Percentiles rank a stretch among this genome's conserved stretches.
These are phyloP conservation scores for Chalciporus sphaerocephalus DNA, from an alignment of 768 basidiomycete species.

Conservation along the genomic window DNA sequence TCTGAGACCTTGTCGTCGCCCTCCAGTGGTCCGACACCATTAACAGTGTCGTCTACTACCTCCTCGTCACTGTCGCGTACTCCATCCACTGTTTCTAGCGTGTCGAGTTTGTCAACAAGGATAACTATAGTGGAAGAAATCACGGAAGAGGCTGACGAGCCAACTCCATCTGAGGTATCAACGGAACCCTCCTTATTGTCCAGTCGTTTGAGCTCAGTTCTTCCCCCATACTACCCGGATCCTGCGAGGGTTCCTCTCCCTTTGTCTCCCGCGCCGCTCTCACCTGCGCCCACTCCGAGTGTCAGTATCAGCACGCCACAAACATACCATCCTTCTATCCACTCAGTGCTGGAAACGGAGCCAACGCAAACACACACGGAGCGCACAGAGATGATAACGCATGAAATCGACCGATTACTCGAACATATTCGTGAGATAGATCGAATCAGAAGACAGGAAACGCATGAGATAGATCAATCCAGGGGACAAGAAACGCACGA, in stretches of 20 bases:
- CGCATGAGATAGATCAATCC: constrained; percentile 44
- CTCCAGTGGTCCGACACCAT: constrained; percentile 30
- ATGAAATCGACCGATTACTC: constrained; percentile 49
- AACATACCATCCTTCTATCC: constrained; percentile 46
- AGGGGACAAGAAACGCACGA: constrained; percentile 52
- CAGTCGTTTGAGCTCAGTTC: constrained; percentile 31
- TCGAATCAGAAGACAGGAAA: constrained; percentile 57
- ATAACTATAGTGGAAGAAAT: constrained; percentile 32
- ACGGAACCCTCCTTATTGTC: constrained; percentile 59
- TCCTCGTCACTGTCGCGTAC: constrained; percentile 36
- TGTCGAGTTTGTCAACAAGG: constrained; percentile 44
- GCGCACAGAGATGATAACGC: constrained; percentile 40
- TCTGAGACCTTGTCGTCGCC: constrained; percentile 26
- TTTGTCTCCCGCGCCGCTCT: constrained; percentile 29
- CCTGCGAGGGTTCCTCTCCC: constrained; percentile 33
- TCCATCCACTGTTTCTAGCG: constrained; percentile 35
- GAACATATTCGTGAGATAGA: constrained; percentile 63
- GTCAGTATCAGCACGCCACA: constrained; percentile 50
- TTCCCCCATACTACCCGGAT: constrained; percentile 23
- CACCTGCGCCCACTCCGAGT: constrained; percentile 41
- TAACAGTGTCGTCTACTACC: constrained; percentile 28
- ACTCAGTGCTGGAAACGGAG: constrained; percentile 42
- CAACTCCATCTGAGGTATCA: constrained; percentile 34
- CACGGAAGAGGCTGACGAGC: constrained; percentile 15
- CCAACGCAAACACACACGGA: constrained; percentile 38